A percentile compares a stretch with the other conserved stretches of the same genome.
Conservation (phyloP, 495 filamentous ascomycete genomes). For the Aspergillus avenaceus region DNA sequence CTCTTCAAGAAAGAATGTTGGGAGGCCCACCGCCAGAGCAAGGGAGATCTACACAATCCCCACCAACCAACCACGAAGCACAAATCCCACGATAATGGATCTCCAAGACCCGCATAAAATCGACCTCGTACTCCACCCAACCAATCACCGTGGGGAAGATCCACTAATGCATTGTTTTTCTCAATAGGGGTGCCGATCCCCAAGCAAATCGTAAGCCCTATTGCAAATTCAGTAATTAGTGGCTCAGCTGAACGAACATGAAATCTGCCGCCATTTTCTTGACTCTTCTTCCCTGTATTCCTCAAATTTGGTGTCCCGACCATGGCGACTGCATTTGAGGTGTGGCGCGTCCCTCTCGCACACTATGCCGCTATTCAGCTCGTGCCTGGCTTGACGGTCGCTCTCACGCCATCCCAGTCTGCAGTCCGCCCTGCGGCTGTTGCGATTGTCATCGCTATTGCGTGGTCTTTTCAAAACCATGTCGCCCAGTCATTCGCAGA, state of each 20-base stretch:
- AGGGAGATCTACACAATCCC: not conserved
- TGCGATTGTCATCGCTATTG: constrained; percentile 2
- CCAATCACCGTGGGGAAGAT: not conserved
- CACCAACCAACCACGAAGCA: not conserved
- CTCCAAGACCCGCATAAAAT: not conserved
- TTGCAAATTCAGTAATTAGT: not conserved
- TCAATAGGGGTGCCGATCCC: not conserved
- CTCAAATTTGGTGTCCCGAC: not conserved
- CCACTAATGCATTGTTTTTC: not conserved
- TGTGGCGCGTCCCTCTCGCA: constrained; percentile 8
- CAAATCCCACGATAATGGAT: not conserved
- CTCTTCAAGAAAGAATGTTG: no score
- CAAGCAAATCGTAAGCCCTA: not conserved
- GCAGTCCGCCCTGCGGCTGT: constrained; percentile 2
- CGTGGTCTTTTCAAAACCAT: constrained; percentile 1
- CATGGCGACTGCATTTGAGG: not conserved
- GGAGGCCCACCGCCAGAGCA: not conserved
- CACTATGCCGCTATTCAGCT: constrained; percentile 13
- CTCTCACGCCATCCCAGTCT: constrained; percentile 9
- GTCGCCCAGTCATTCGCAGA: constrained; percentile 2
- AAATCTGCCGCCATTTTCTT: not conserved
- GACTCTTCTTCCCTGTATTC: not conserved
- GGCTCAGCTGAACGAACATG: not conserved
- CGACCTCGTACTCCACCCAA: not conserved
- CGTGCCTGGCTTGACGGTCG: constrained; percentile 7